Evolutionary conservation across 371 early-diverging fungal genomes (phyloP), one percentile per base, ranked within the genome.

Genomic region (Rhizopus delemar): DNA sequence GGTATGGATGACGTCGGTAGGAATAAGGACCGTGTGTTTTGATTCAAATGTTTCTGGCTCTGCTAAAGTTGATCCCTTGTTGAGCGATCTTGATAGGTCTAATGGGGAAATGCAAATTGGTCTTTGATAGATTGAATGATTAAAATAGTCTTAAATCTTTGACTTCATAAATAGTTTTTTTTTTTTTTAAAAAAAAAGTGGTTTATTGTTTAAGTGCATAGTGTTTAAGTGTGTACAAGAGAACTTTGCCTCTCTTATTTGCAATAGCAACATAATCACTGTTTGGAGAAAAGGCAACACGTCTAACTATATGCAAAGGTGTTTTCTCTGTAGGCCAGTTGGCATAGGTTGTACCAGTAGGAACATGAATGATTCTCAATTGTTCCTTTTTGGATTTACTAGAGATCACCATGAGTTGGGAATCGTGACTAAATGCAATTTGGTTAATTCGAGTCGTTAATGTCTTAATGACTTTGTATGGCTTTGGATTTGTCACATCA

Each of bases 311-410:
- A 34, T 89, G 83, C 34, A 95, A 75, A 11, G 94, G 94, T 5
- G 95, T 93, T 29, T 74, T 72, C 8, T 68, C 65, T 8, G 92
- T 93, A 4, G 97, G 97, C 97, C 97, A 98, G 77, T 96, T 96
- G 57, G 79, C 59, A 72, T 90, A 94, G 41, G 96, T 93, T 12
- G 84, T 79, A 46, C 83, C 75, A 0, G 92, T 83, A 11, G 92
- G 89, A 36, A 90, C 64, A 72, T 98, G 94, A 4, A 91, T 70
- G 28, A 98, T 62, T 62, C 86, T 77, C 56, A 96, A 69, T 52
- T 90, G 85, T 61, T 94, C 91, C 64, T 86, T 83, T 59, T 87
- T 89, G 29, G 63, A 65, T 46, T 81, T 62, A 63, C 90, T 90
- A 8, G 86, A 75, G 28, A 96, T 85, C 11, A 85, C 88, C 68